Evolutionary conservation across 805 yeast species (phyloP).

Genomic region (Saccharomycopsis amapae): DNA sequence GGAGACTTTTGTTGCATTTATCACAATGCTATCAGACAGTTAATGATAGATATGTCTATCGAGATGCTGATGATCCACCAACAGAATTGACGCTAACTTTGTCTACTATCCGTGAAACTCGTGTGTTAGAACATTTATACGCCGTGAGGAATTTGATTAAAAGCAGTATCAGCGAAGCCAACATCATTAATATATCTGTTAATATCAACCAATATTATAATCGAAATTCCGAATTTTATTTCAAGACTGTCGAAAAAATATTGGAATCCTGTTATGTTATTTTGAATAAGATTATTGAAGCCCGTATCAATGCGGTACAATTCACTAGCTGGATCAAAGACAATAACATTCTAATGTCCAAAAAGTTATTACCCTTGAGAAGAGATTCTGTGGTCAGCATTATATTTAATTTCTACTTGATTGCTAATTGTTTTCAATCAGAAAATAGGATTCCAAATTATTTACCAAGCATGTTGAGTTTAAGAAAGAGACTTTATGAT

Average conservation of each 20-base stretch:
- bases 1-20: slow-evolving; percentile 35
- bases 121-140: slow-evolving; percentile 37
- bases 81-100: slow-evolving; percentile 37
- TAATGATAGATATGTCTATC: slow-evolving; percentile 41
- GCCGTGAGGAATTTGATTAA: slow-evolving; percentile 34
- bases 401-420: slow-evolving; percentile 35
- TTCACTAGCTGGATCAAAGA: slow-evolving; percentile 42
- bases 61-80: slow-evolving; percentile 41
- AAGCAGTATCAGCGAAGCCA: slow-evolving; percentile 3
- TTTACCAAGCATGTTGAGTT: slow-evolving; percentile 37
- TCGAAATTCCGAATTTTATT: background rate
- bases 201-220: slow-evolving; percentile 5
- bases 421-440: slow-evolving; percentile 37
- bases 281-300: slow-evolving; percentile 39
- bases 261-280: slow-evolving; percentile 34
- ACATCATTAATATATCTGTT: slow-evolving; percentile 8
- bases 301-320: slow-evolving; percentile 41
- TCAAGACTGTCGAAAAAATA: slow-evolving; percentile 27
- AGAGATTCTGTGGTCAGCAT: slow-evolving; percentile 44
- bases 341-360: slow-evolving; percentile 31
- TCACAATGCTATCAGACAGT: slow-evolving; percentile 42
- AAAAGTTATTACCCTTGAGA: slow-evolving; percentile 35
- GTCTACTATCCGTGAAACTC: slow-evolving; percentile 41
- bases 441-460: slow-evolving; percentile 35
- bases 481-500: slow-evolving; percentile 39